Conservation (phyloP, 1,284 basidiomycete species). For the Anthracocystis walkeri region DNA sequence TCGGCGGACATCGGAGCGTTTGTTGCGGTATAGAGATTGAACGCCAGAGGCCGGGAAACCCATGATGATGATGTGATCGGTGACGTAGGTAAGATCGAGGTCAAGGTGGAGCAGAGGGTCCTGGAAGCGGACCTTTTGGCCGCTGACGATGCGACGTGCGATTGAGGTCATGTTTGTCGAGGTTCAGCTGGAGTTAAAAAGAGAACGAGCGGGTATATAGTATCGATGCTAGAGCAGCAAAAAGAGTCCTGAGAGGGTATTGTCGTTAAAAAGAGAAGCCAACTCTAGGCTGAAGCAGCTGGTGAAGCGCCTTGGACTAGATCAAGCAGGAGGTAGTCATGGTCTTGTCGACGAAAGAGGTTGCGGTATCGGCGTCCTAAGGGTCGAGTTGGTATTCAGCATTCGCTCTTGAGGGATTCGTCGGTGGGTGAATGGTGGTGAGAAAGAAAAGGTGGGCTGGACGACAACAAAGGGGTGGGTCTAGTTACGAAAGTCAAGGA, state of each 20-base stretch:
- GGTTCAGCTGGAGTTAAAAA: not conserved
- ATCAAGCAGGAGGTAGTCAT: not conserved
- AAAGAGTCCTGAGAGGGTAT: not conserved
- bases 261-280: not conserved
- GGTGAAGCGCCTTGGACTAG: not conserved
- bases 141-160: conserved; percentile 71
- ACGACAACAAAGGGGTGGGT: not conserved
- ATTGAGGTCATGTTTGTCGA: conserved; percentile 38
- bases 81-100: conserved; percentile 86
- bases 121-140: conserved; percentile 80
- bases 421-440: not conserved
- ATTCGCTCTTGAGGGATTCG: not conserved
- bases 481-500: no score
- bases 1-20: conserved; percentile 79
- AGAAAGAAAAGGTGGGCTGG: not conserved
- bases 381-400: not conserved
- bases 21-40: conserved; percentile 84
- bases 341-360: not conserved
- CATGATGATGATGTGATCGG: conserved; percentile 77
- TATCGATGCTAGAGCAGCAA: not conserved
- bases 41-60: conserved; percentile 86
- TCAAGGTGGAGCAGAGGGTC: conserved; percentile 79
- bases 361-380: not conserved
- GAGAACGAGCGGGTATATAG: conserved; percentile 3
- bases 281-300: not conserved